Evolutionary conservation across 148 eudicot genomes (phyloP), one percentile per base, ranked within the genome.

Genomic region (Gaultheria prostrata): DNA sequence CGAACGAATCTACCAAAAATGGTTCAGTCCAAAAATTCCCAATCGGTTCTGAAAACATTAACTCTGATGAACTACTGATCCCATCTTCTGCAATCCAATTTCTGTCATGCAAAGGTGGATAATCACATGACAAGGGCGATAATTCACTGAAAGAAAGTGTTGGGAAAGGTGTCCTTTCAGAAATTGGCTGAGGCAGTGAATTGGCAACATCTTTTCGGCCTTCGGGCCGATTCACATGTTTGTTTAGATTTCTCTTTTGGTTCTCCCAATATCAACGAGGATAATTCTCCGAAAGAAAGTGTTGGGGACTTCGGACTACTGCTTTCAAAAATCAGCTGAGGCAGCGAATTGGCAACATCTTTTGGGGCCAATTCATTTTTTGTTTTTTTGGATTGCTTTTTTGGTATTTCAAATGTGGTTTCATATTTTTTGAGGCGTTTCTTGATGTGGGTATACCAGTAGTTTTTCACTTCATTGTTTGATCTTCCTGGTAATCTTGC

Each of bases 391-490:
- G 28, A n/a, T 9, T 2, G 13, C 26, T 61, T 26, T 21, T 61
- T n/a, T n/a, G 67, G 67, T 8, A 10, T 30, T n/a, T 63, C 70
- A 24, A 24, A n/a, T 10, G 32, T 5, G 24, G 28, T 9, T 63
- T 63, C 70, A 24, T 24, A 2, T 63, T 63, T 11, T 63, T 2
- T 2, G 13, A 10, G 3, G 30, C 32, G 26, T 63, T 24, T 63
- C 70, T 24, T 63, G 70, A 24, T 26, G 32, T 63, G 70, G 70
- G 30, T 24, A 24, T 63, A 84, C 93, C 94, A 92, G 56, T 91
- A 89, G 79, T 92, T 92, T 86, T 92, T 92, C 39, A 92, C 88
- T 82, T 92, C 95, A 67, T 92, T 92, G 79, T 92, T 93, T 7
- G 95, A 91, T 86, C 95, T 89, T 83, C 92, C 92, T 1, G 93